Base-by-base conservation (phyloP, 2,329 filamentous ascomycete species). In the Fusarium sterilihyphosum region DNA sequence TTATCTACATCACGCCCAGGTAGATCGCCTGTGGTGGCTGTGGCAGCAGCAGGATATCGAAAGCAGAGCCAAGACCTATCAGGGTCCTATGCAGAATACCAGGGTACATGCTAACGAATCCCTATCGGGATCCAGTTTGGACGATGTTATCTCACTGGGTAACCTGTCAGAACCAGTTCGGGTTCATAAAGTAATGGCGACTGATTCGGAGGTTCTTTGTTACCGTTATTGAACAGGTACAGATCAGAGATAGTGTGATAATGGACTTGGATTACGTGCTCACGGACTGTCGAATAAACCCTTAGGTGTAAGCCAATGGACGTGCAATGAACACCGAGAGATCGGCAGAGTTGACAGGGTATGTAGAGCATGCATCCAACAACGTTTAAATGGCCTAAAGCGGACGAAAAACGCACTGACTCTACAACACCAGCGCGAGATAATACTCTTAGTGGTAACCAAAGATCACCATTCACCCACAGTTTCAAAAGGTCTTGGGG, bases 391-490 rank as follows among this genome's bases (percentile, higher is more conserved):
- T 53, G 50, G 18, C 12, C 33, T 16, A 37, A 53, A 53, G 2
- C 13, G 10, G 50, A 26, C 6, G 10, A 37, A 1, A 5, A 53
- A 8, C n/a, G 3, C 6, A 22, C 6, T 8, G 2, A 1, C 1
- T 53, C n/a, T 37, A 5, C 1, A 5, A 8, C 7, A 5, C 6
- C 8, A 37, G 31, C 9, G 50, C 7, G 3, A 11, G 33, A 22
- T 37, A 37, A 16, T 53, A 16, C 18, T 22, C 18, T 3, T 4
- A 16, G 33, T 13, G 18, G n/a, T 26, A 3, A 20, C 5, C 1
- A 3, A 24, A 26, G 24, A 47, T 29, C 24, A 4, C 3, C 24
- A 26, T 20, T 47, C 18, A 26, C 50, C 33, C n/a, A 26, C 50
- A 37, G 31, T 17, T 37, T 17, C 33, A 53, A 53, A 53, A 22